A percentile compares a stretch with the other conserved stretches of the same genome.
These are phyloP conservation scores for Russula compacta DNA, from an alignment of 768 basidiomycete species.

Conservation along the genomic window DNA sequence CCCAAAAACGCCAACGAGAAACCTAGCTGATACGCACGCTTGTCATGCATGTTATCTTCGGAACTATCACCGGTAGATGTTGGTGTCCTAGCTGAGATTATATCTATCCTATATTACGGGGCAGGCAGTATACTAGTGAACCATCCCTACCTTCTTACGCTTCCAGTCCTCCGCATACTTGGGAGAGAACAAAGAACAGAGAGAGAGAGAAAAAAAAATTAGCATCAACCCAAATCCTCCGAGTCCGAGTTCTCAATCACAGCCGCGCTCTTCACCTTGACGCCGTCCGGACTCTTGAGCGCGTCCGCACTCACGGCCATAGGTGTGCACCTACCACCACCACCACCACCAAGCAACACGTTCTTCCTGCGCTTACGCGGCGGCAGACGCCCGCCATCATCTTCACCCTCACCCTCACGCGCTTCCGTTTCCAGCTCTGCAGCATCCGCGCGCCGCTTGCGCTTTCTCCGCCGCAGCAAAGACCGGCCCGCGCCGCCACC, in stretches of 20 bases:
- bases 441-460: neutral
- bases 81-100: no score
- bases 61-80: no score
- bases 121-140: no score
- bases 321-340: neutral
- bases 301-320: no score
- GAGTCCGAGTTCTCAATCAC: conserved; percentile 12
- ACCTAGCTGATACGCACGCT: no score
- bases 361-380: conserved; percentile 4
- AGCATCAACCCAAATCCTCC: neutral
- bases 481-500: no score
- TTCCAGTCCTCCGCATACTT: no score
- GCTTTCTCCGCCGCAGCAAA: neutral
- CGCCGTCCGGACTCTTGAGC: neutral
- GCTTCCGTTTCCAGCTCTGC: neutral
- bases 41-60: no score
- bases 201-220: neutral
- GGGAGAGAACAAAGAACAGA: no score
- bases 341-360: neutral
- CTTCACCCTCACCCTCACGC: neutral
- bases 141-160: no score
- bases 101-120: no score
- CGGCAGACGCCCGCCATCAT: neutral
- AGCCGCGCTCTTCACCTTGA: conserved; percentile 14
- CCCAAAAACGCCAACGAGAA: no score